phyloP scores from a whole-genome alignment of 352 stramenopile species.

The Phytophthora foliorum region DNA sequence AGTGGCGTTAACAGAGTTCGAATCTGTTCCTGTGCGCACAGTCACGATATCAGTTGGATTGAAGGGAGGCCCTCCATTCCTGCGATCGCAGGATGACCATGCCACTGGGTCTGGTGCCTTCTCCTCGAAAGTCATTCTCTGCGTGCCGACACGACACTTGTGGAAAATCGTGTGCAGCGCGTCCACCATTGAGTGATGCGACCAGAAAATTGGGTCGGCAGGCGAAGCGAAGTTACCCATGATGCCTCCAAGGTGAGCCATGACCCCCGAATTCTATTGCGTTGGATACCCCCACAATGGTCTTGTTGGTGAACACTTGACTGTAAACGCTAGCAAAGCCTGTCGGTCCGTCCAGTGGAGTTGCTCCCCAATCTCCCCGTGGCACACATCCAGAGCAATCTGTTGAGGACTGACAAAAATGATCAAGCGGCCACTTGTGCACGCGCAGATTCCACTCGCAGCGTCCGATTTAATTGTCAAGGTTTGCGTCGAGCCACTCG shows the following conservation, averaged over 20 bases:
- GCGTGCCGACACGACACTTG: constrained; percentile 56
- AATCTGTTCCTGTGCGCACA: constrained; percentile 38
- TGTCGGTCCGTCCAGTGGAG: constrained; percentile 22
- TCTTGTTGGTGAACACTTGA: constrained; percentile 43
- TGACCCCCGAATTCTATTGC: constrained; percentile 46
- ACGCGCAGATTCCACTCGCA: constrained; percentile 45
- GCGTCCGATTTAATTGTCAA: constrained; percentile 41
- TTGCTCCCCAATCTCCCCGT: constrained; percentile 38
- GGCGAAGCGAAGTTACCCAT: constrained; percentile 55
- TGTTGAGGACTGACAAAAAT: constrained; percentile 49
- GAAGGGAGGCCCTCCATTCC: constrained; percentile 29
- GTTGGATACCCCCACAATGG: constrained; percentile 48
- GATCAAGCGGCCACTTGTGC: constrained; percentile 37
- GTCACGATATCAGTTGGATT: constrained; percentile 44
- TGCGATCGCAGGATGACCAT: constrained; percentile 48
- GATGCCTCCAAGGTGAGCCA: constrained; percentile 33
- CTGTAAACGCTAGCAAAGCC: constrained; percentile 39
- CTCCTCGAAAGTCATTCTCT: constrained; percentile 46
- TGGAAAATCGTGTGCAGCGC: too few relatives aligned
- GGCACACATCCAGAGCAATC: constrained; percentile 49
- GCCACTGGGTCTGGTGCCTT: constrained; percentile 47
- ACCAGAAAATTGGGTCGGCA: constrained; percentile 71
- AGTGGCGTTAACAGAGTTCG: constrained; percentile 30
- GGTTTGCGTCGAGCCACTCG: constrained; percentile 5
- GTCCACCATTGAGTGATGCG: constrained; percentile 71